A percentile compares a stretch with the other conserved stretches of the same genome.
Conservation (phyloP, 1,284 basidiomycete species). For the Acaromyces ingoldii region DNA sequence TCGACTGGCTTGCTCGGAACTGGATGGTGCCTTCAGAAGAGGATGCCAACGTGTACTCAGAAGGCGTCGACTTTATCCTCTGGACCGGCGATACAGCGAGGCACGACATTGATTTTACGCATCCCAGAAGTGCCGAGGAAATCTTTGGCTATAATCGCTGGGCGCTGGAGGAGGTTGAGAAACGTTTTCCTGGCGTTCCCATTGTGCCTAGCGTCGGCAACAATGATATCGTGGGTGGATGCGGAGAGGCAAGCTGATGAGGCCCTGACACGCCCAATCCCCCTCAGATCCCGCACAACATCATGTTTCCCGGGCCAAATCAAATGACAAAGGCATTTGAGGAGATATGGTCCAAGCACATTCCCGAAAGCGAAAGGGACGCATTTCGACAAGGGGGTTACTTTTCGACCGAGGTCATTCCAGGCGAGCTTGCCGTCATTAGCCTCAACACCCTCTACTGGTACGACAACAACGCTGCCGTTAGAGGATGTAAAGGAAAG, state of each 20-base stretch:
- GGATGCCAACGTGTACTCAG: neutral
- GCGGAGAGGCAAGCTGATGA: too few species aligned
- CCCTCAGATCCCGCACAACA: constrained; percentile 52
- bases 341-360: constrained; percentile 76
- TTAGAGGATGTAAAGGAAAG: constrained; percentile 48
- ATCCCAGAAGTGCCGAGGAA: constrained; percentile 74
- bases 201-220: constrained; percentile 78
- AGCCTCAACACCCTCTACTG: constrained; percentile 88
- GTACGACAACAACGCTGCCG: constrained; percentile 83
- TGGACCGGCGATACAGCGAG: constrained; percentile 90
- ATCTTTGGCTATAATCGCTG: constrained; percentile 72
- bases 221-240: constrained; percentile 53
- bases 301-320: constrained; percentile 65
- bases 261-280: too few species aligned
- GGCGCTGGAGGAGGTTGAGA: constrained; percentile 67
- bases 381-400: constrained; percentile 62
- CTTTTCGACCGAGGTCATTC: constrained; percentile 75
- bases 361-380: constrained; percentile 74
- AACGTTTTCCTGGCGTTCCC: constrained; percentile 70
- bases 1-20: constrained; percentile 72
- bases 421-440: constrained; percentile 70
- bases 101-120: constrained; percentile 77
- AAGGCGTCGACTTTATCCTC: constrained; percentile 73
- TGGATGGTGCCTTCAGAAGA: constrained; percentile 57
- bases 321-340: constrained; percentile 63